Evolutionary conservation across 2,329 filamentous ascomycete genomes (phyloP).

Genomic region (Colletotrichum sp.): DNA sequence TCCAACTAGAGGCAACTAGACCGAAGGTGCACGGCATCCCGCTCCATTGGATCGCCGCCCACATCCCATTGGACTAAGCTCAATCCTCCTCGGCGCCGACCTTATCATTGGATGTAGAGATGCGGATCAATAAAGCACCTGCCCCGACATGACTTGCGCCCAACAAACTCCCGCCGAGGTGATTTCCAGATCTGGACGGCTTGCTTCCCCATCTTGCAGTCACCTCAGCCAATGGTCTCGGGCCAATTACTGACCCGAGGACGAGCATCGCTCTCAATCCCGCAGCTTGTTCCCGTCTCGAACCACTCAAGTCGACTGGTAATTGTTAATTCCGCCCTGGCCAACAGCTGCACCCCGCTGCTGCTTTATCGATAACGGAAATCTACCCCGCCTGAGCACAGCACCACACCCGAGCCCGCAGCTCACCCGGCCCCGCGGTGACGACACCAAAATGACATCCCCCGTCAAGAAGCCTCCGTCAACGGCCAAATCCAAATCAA

Average conservation of each 20-base stretch:
- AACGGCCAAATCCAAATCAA: neutral
- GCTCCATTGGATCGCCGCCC: neutral
- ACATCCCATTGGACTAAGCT: neutral
- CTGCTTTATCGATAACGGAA: slow-evolving; percentile 17
- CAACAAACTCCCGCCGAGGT: neutral
- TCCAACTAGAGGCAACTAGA: neutral
- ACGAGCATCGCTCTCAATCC: neutral
- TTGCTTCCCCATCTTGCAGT: neutral
- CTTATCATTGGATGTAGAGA: neutral
- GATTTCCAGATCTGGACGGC: slow-evolving; percentile 1
- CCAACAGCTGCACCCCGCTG: neutral
- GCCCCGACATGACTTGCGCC: neutral
- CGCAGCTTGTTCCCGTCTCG: neutral
- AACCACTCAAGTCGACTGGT: neutral
- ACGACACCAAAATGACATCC: slow-evolving; percentile 11
- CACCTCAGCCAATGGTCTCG: neutral
- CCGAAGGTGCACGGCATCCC: neutral
- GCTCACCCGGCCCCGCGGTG: neutral
- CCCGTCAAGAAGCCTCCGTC: slow-evolving; percentile 3
- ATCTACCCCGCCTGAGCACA: neutral
- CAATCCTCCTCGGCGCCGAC: neutral
- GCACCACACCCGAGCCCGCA: neutral
- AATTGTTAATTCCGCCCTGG: neutral
- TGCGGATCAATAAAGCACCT: slow-evolving; percentile 1
- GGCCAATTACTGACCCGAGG: slow-evolving; percentile 4